Percentiles rank a stretch among this genome's conserved stretches.
Evolutionary conservation across 352 stramenopile genomes (phyloP).

Genomic region (Globisporangium nunn): DNA sequence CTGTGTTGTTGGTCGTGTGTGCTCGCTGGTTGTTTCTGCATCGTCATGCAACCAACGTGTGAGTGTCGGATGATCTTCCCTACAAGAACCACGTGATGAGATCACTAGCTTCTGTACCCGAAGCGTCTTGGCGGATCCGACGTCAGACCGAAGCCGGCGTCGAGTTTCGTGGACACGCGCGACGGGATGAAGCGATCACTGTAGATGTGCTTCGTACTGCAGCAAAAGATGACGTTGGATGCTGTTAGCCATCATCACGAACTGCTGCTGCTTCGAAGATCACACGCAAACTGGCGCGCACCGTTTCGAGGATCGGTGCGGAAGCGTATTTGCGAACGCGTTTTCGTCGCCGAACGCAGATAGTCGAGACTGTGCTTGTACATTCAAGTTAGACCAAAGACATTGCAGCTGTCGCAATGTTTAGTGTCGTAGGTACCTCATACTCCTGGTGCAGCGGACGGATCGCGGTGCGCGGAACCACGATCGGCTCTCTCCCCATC

Average conservation of each 20-base stretch:
- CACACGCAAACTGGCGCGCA: slow-evolving; percentile 7
- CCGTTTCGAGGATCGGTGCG: slow-evolving; percentile 48
- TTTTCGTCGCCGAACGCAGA: slow-evolving; percentile 26
- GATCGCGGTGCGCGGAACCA: slow-evolving; percentile 1
- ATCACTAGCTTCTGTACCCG: slow-evolving; percentile 4
- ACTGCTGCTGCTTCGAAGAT: no score
- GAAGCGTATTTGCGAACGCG: slow-evolving; percentile 21
- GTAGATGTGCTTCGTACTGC: slow-evolving; percentile 76
- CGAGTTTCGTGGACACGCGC: slow-evolving; percentile 59
- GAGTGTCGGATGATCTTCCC: no score
- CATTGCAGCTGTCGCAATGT: neutral
- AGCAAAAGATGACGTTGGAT: neutral
- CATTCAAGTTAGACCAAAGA: neutral
- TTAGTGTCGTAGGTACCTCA: slow-evolving; percentile 11
- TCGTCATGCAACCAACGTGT: neutral
- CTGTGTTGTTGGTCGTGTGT: slow-evolving; percentile 11
- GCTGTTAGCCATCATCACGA: neutral
- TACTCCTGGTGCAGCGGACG: slow-evolving; percentile 45
- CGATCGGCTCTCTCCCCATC: slow-evolving; percentile 11
- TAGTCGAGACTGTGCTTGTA: slow-evolving; percentile 20
- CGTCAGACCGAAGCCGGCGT: slow-evolving; percentile 60
- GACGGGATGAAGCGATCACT: slow-evolving; percentile 86
- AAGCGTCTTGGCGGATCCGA: slow-evolving; percentile 32
- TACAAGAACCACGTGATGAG: no score
- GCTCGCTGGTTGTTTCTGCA: slow-evolving; percentile 11